Percentiles rank a stretch among this genome's conserved stretches.
These are phyloP conservation scores for Rhododendron molle DNA, from an alignment of 148 eudicot species.

Conservation along the genomic window DNA sequence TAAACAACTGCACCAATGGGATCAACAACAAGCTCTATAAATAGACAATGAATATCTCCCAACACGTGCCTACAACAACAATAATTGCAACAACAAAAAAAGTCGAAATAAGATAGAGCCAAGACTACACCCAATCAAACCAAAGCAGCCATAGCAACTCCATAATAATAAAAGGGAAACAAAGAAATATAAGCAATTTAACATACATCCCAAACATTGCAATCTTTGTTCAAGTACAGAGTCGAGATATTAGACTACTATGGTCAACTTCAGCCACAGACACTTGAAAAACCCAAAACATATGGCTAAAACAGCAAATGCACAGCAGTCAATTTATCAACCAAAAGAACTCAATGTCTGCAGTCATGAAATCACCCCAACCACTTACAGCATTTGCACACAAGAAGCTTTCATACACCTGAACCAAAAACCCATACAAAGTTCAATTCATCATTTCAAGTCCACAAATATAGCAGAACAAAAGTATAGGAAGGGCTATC, in stretches of 20 bases:
- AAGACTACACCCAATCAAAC: not conserved
- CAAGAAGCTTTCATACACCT: constrained; percentile 77
- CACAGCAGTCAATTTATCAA: constrained; percentile 80
- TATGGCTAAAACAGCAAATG: constrained; percentile 59
- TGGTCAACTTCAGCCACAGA: constrained; percentile 21
- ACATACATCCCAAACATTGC: constrained; percentile 3
- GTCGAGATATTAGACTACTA: constrained; percentile 8
- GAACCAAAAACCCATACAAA: constrained; percentile 72
- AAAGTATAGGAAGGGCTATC: not conserved
- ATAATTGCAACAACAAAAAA: too few species aligned
- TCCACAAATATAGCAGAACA: constrained; percentile 20
- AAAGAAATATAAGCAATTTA: not conserved
- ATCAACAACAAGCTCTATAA: too few species aligned
- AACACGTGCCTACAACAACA: too few species aligned
- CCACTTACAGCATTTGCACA: constrained; percentile 83
- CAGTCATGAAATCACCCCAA: constrained; percentile 87
- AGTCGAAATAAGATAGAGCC: not conserved
- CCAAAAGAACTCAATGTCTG: constrained; percentile 64
- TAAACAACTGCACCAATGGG: too few species aligned
- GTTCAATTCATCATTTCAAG: constrained; percentile 52
- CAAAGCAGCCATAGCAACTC: not conserved
- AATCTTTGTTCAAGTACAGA: constrained; percentile 10
- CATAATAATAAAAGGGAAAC: not conserved
- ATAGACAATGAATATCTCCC: too few species aligned
- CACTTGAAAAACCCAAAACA: constrained; percentile 34